phyloP scores from a whole-genome alignment of 2,329 filamentous ascomycete genomes.

The Pseudofabraea citricarpa region DNA sequence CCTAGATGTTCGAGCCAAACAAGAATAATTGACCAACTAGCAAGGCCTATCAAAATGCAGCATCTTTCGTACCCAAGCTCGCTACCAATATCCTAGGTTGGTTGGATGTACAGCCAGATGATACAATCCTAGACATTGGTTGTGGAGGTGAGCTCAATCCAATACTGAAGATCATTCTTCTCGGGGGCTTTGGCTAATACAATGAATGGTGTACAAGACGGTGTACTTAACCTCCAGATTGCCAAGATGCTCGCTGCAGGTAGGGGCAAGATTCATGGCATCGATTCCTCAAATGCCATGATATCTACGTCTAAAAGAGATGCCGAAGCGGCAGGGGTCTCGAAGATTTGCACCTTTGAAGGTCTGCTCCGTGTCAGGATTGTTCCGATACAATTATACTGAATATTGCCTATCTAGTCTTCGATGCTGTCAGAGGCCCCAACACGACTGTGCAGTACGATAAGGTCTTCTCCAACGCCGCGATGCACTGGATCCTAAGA shows the following conservation, averaged over 20 bases:
- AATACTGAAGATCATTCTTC: neutral
- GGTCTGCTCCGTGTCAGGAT: slow-evolving; percentile 13
- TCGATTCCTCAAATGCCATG: slow-evolving; percentile 56
- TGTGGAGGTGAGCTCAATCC: slow-evolving; percentile 47
- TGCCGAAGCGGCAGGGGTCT: slow-evolving; percentile 15
- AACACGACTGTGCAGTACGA: slow-evolving; percentile 30
- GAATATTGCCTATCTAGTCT: slow-evolving; percentile 27
- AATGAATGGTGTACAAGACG: slow-evolving; percentile 36
- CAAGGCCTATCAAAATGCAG: slow-evolving; percentile 51
- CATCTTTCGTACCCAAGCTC: slow-evolving; percentile 60
- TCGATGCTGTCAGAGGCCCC: slow-evolving; percentile 40
- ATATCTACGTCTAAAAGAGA: slow-evolving; percentile 44
- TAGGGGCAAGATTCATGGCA: slow-evolving; percentile 45
- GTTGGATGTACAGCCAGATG: slow-evolving; percentile 53
- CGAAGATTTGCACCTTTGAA: slow-evolving; percentile 21
- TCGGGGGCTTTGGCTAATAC: neutral
- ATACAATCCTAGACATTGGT: slow-evolving; percentile 57
- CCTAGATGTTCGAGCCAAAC: no score
- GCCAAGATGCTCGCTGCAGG: slow-evolving; percentile 40
- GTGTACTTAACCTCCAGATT: slow-evolving; percentile 52
- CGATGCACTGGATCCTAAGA: slow-evolving; percentile 58
- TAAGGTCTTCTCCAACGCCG: slow-evolving; percentile 64
- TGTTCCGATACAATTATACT: neutral
- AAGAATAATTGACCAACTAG: no score
- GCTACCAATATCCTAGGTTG: slow-evolving; percentile 53